A percentile compares a stretch with the other conserved stretches of the same genome.
phyloP scores from a whole-genome alignment of 2,329 filamentous ascomycete genomes.

The Elsinoe ampelina region DNA sequence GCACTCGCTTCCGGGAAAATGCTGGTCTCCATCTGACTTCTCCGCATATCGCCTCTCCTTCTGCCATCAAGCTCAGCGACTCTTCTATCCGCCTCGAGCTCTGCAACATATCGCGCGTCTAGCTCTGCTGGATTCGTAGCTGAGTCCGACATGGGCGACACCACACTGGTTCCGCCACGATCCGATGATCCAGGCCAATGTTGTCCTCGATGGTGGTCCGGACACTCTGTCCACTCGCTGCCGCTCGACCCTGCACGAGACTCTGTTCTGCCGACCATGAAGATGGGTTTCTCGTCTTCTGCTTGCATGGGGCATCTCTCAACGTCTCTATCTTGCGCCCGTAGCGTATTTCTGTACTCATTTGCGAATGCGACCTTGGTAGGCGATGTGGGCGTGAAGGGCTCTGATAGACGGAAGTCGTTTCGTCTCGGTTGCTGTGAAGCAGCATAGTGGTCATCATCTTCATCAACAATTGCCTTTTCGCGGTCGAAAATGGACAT shows the following conservation, averaged over 20 bases:
- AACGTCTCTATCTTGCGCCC: neutral
- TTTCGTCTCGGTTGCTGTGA: neutral
- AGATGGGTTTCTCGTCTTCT: neutral
- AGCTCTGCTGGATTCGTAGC: neutral
- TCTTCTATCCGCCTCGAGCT: neutral
- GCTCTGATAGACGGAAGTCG: neutral
- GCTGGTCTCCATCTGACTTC: neutral
- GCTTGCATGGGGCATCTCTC: neutral
- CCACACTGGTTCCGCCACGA: neutral
- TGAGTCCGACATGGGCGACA: neutral
- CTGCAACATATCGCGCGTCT: neutral
- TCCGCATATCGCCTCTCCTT: neutral
- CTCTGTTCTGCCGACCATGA: neutral
- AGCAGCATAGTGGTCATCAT: neutral
- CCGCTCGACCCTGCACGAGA: neutral
- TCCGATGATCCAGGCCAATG: neutral
- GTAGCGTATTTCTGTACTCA: neutral
- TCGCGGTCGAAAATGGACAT: constrained; percentile 2
- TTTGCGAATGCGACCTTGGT: neutral
- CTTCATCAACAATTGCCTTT: neutral
- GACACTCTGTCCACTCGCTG: neutral
- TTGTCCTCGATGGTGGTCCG: neutral
- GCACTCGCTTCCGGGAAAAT: neutral
- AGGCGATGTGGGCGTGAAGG: neutral
- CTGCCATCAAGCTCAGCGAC: neutral